Base-by-base conservation (phyloP, 495 filamentous ascomycete genomes). In the Annulohypoxylon maeteangense region DNA sequence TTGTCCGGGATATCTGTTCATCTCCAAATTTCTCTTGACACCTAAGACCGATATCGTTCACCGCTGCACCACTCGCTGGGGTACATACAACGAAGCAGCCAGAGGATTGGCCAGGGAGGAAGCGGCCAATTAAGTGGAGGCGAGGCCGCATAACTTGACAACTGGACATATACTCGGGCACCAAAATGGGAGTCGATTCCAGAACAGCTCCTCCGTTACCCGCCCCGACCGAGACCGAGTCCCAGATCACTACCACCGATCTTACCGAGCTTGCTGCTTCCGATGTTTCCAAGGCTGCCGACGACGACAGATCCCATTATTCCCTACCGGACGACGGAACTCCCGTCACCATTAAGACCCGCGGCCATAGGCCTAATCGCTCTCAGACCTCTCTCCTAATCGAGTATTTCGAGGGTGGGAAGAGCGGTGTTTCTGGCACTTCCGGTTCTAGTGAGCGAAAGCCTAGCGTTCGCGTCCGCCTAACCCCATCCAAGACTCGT, bases 301-400 rank as follows among this genome's bases (percentile, higher is more conserved):
- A 91, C 74, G 83, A 86, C 48, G 71, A 75, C 1, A 84, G 81
- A 69, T 86, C 84, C 8, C 82, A 92, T 59, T 97, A 96, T 82
- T 95, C 92, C 50, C 88, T 99, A 62, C 95, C 94, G 23, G 95
- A 97, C 80, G 95, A 99, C 89, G 96, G 95, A 75, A 94, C 92
- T 67, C 92, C 93, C 40, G 87, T 98, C 71, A 98, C 92, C 57
- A 95, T 98, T 73, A 83, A 90, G 74, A 95, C 94, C 65, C 83
- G 85, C 66, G 87, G 87, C 68, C 89, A 89, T 68, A 88, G 84
- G 65, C 79, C 81, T 53, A 85, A 85, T 74, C 87, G 85, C 74
- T 95, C 92, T 51, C 94, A 96, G 79, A 97, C 95, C 42, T 97
- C 93, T 54, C 87, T 99, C 55, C 84, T 99, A 76, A 99, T 99